phyloP scores from a whole-genome alignment of 495 filamentous ascomycete species.

The Daldinia grandis region DNA sequence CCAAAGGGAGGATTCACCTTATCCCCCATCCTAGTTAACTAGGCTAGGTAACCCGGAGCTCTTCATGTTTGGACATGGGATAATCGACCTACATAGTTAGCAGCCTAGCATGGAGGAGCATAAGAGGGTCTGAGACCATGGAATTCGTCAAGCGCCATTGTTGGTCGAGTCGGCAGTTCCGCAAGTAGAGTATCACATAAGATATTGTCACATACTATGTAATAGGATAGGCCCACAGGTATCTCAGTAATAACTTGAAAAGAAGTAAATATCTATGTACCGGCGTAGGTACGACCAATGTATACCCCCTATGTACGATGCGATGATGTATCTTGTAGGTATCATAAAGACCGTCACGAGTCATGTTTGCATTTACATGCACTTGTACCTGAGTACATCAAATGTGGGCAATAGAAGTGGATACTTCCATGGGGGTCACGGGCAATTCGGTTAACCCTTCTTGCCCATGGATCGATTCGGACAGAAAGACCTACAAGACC shows the following conservation, averaged over 20 bases:
- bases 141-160: constrained; percentile 17
- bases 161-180: not conserved
- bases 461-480: not conserved
- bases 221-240: not conserved
- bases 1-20: constrained; percentile 29
- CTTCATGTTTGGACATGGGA: constrained; percentile 26
- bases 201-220: not conserved
- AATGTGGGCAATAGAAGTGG: not conserved
- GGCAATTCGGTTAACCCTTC: constrained; percentile 35
- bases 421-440: constrained; percentile 18
- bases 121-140: constrained; percentile 27
- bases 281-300: not conserved
- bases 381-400: constrained; percentile 6
- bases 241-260: not conserved
- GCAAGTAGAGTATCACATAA: constrained; percentile 19
- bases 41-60: constrained; percentile 27
- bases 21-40: constrained; percentile 32
- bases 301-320: not conserved
- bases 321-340: not conserved
- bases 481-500: not conserved
- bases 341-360: constrained; percentile 1
- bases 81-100: constrained; percentile 23
- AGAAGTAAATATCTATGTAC: not conserved
- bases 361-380: constrained; percentile 8
- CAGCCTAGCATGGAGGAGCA: constrained; percentile 7